Percentiles rank a stretch among this genome's conserved stretches.
These are phyloP conservation scores for Gonapodya prolifera DNA, from an alignment of 192 early-diverging fungal genomes.

Conservation along the genomic window DNA sequence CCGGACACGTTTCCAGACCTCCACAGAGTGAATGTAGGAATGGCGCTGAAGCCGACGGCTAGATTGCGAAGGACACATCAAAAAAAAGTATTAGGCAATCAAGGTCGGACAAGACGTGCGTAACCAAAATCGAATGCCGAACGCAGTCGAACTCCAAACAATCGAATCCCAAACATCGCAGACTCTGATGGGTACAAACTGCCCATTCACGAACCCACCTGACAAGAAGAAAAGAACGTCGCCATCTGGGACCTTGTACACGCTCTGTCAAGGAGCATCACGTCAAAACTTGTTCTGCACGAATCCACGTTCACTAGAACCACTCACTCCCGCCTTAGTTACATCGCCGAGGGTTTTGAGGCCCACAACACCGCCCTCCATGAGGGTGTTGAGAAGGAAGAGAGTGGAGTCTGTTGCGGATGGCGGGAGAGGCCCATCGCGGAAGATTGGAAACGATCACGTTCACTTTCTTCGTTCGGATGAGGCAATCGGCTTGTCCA, in stretches of 20 bases:
- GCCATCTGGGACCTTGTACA: neutral
- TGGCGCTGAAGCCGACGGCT: neutral
- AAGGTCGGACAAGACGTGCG: neutral
- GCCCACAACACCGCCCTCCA: neutral
- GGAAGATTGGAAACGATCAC: neutral
- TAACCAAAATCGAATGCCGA: no score
- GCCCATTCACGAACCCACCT: no score
- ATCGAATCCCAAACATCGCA: no score
- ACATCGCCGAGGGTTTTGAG: neutral
- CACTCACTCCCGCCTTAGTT: neutral
- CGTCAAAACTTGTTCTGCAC: neutral
- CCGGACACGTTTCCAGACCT: neutral
- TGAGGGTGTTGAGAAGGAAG: neutral
- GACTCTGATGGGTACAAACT: no score
- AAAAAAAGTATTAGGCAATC: neutral
- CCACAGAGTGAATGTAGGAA: neutral
- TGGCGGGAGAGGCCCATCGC: neutral
- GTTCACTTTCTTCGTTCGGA: no score
- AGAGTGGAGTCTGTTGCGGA: neutral
- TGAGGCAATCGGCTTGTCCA: no score
- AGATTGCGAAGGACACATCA: neutral
- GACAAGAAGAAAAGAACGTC: neutral
- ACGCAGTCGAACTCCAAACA: no score
- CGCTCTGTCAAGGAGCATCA: neutral
- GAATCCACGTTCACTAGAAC: neutral